Evolutionary conservation across 2,329 filamentous ascomycete genomes (phyloP).

Genomic region (Ustilaginoidea virens): DNA sequence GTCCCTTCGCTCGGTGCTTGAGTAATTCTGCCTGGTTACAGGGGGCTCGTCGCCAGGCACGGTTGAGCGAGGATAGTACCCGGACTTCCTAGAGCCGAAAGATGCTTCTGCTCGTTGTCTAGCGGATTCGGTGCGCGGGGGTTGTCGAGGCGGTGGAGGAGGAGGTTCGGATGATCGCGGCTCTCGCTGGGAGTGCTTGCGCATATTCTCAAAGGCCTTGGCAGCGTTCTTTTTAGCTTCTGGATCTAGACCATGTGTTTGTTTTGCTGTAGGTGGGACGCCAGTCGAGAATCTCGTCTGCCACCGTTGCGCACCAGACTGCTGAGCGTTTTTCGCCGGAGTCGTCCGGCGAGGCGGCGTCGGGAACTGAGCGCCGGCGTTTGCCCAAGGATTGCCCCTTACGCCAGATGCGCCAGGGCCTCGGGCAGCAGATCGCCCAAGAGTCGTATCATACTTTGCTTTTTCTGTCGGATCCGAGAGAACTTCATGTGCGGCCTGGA

Average conservation of each 20-base stretch:
- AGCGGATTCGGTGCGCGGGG: constrained; percentile 34
- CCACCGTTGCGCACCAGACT: constrained; percentile 30
- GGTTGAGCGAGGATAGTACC: constrained; percentile 34
- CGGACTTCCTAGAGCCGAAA: constrained; percentile 34
- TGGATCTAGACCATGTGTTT: constrained; percentile 16
- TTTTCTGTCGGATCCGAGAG: constrained; percentile 34
- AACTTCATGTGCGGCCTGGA: constrained; percentile 75
- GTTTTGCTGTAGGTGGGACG: constrained; percentile 27
- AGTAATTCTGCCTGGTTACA: constrained; percentile 33
- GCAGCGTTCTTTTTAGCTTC: constrained; percentile 26
- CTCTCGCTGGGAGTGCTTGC: constrained; percentile 15
- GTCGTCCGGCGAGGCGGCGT: constrained; percentile 30
- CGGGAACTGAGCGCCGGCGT: constrained; percentile 32
- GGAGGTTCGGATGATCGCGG: constrained; percentile 12
- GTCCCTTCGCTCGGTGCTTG: constrained; percentile 11
- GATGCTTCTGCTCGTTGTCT: constrained; percentile 37
- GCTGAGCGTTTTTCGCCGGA: constrained; percentile 12
- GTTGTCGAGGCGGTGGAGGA: constrained; percentile 21
- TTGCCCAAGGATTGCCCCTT: constrained; percentile 40
- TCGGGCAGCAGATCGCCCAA: constrained; percentile 16
- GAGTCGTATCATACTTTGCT: constrained; percentile 36
- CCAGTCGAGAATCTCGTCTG: constrained; percentile 24
- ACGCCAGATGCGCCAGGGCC: constrained; percentile 37
- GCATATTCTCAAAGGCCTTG: constrained; percentile 28
- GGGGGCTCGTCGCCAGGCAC: constrained; percentile 35